Conservation (phyloP, 257 asterid genomes). For the Solanum infundibuliforme region DNA sequence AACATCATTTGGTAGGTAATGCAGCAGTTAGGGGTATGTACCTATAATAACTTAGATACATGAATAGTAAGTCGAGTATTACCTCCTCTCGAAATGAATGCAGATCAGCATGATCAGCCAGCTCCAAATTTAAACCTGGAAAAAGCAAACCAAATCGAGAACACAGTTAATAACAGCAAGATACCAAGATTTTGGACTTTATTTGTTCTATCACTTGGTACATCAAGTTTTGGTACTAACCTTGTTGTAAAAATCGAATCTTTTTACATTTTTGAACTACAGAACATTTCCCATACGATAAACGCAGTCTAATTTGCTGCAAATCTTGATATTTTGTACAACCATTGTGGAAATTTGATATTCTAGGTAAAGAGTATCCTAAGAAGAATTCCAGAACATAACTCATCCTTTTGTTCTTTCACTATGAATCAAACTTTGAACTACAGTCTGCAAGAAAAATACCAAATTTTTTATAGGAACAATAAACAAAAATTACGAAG, state of each 20-base stretch:
- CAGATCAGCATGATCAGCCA: slow-evolving; percentile 15
- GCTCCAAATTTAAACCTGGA: slow-evolving; percentile 22
- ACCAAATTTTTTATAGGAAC: neutral
- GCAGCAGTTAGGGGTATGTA: neutral
- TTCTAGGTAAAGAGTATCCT: slow-evolving; percentile 6
- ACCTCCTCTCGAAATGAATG: slow-evolving; percentile 27
- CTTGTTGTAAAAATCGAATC: slow-evolving; percentile 22
- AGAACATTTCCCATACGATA: slow-evolving; percentile 5
- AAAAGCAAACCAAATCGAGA: neutral
- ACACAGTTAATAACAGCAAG: neutral
- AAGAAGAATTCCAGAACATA: slow-evolving; percentile 16
- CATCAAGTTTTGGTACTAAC: slow-evolving; percentile 6
- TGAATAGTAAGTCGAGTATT: neutral
- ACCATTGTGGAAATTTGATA: neutral
- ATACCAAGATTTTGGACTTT: neutral
- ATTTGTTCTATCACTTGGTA: neutral
- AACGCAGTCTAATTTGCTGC: slow-evolving; percentile 5
- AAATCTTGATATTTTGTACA: slow-evolving; percentile 2
- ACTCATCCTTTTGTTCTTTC: slow-evolving; percentile 24
- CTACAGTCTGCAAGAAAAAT: neutral
- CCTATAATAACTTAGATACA: neutral
- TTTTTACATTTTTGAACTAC: slow-evolving; percentile 8
- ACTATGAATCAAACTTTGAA: neutral
- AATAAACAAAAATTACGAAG: too few relatives aligned
- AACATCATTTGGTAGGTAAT: neutral